Evolutionary conservation across 2,329 filamentous ascomycete genomes (phyloP).

Genomic region (Pseudogymnoascus sp.): DNA sequence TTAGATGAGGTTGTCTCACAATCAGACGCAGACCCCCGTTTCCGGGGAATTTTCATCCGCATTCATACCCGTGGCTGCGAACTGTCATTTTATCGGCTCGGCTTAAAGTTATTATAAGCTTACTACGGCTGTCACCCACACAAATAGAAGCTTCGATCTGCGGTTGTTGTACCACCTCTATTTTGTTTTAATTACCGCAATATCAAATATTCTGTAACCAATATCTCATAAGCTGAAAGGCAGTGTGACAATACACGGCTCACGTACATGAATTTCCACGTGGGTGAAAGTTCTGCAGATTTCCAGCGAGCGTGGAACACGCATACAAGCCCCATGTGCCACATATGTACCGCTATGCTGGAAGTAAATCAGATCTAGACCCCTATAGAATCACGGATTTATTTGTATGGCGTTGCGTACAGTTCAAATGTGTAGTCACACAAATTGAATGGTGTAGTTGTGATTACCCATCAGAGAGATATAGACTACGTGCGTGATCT

Average conservation of each 20-base stretch:
- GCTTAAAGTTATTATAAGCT: not conserved
- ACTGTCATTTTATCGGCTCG: not conserved
- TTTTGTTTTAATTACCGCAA: not conserved
- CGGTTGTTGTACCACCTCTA: not conserved
- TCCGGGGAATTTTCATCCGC: not conserved
- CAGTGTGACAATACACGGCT: not conserved
- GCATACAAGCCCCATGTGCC: not conserved
- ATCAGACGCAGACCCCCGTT: not conserved
- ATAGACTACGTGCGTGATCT: not conserved
- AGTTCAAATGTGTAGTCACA: not conserved
- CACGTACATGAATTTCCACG: not conserved
- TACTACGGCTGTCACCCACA: not conserved
- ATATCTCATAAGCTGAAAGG: not conserved
- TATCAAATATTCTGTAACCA: not conserved
- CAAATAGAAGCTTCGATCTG: slow-evolving; percentile 3
- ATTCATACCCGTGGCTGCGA: not conserved
- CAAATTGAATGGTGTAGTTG: not conserved
- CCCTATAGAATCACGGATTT: not conserved
- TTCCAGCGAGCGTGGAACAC: not conserved
- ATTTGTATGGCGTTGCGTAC: not conserved
- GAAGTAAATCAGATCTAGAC: not conserved
- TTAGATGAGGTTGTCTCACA: not conserved
- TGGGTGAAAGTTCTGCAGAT: not conserved
- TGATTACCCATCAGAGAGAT: not conserved
- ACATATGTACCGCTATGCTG: not conserved